Percentiles rank a stretch among this genome's conserved stretches.
phyloP scores from a whole-genome alignment of 208 protist genomes.

The Crithidia sp. region DNA sequence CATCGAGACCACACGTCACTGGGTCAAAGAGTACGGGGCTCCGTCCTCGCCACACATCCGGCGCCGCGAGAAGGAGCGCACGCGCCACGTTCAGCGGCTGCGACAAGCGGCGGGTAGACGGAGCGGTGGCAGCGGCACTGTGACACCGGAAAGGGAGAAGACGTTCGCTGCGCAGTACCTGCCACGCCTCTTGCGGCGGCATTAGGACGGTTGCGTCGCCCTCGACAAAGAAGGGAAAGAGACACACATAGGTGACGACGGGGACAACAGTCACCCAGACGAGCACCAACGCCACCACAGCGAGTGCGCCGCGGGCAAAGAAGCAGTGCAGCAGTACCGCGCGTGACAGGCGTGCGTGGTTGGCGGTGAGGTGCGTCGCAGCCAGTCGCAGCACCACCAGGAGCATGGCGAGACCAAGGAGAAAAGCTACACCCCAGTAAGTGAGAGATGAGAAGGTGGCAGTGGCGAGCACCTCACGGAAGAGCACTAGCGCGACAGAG shows the following conservation, averaged over 20 bases:
- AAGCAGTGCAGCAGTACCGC: slow-evolving; percentile 14
- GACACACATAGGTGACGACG: slow-evolving; percentile 20
- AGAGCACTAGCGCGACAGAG: not conserved
- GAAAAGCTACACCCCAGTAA: slow-evolving; percentile 9
- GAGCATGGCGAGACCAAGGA: not conserved
- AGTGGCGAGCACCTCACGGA: not conserved
- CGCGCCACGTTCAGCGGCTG: slow-evolving; percentile 31
- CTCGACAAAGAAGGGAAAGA: slow-evolving; percentile 30
- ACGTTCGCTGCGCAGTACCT: slow-evolving; percentile 18
- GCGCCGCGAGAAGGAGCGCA: slow-evolving; percentile 14
- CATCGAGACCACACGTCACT: slow-evolving; percentile 9
- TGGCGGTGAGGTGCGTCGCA: not conserved
- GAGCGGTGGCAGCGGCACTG: not conserved
- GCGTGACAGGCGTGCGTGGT: slow-evolving; percentile 4
- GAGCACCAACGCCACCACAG: slow-evolving; percentile 9
- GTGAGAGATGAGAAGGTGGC: not conserved
- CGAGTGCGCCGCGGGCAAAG: slow-evolving; percentile 18
- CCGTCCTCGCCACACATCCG: slow-evolving; percentile 14
- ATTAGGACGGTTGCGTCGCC: slow-evolving; percentile 19
- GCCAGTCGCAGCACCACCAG: slow-evolving; percentile 8
- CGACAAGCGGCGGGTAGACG: not conserved
- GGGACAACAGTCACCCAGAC: slow-evolving; percentile 20
- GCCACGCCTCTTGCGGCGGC: slow-evolving; percentile 18
- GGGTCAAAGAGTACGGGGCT: slow-evolving; percentile 16
- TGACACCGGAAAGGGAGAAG: slow-evolving; percentile 23